Conservation (phyloP, 2,329 filamentous ascomycete genomes). For the Microthyrium microscopicum region DNA sequence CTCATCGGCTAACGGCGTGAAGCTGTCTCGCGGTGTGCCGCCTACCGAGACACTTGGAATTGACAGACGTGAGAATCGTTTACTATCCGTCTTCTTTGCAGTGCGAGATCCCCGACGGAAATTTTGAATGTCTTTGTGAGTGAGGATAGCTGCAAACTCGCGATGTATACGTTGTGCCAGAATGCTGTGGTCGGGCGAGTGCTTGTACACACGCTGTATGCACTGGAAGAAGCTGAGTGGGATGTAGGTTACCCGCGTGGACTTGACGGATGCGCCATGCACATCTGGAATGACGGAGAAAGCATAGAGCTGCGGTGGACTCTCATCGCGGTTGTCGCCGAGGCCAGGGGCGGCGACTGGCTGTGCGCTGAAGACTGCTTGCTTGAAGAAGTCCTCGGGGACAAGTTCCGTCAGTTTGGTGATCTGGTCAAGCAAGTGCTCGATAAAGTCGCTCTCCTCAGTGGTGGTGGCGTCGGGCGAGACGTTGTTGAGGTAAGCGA, state of each 20-base stretch:
- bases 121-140: slow-evolving; percentile 12
- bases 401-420: slow-evolving; percentile 16
- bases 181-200: slow-evolving; percentile 28
- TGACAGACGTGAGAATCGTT: no score
- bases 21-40: no score
- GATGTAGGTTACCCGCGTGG: slow-evolving; percentile 16
- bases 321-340: slow-evolving; percentile 14
- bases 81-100: no score
- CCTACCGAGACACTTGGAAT: no score
- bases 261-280: slow-evolving; percentile 17
- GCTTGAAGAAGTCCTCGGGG: slow-evolving; percentile 23
- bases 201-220: slow-evolving; percentile 25
- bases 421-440: slow-evolving; percentile 18
- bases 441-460: slow-evolving; percentile 20
- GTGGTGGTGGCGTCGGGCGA: slow-evolving; percentile 10
- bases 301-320: slow-evolving; percentile 18
- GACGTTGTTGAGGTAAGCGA: slow-evolving; percentile 18
- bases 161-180: slow-evolving; percentile 28
- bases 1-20: no score
- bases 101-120: no score
- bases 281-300: slow-evolving; percentile 29
- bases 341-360: slow-evolving; percentile 18
- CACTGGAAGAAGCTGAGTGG: slow-evolving; percentile 29
- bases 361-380: slow-evolving; percentile 27
- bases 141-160: slow-evolving; percentile 26